phyloP scores from a whole-genome alignment of 2,329 filamentous ascomycete species.

The Lachnellula willkommii region DNA sequence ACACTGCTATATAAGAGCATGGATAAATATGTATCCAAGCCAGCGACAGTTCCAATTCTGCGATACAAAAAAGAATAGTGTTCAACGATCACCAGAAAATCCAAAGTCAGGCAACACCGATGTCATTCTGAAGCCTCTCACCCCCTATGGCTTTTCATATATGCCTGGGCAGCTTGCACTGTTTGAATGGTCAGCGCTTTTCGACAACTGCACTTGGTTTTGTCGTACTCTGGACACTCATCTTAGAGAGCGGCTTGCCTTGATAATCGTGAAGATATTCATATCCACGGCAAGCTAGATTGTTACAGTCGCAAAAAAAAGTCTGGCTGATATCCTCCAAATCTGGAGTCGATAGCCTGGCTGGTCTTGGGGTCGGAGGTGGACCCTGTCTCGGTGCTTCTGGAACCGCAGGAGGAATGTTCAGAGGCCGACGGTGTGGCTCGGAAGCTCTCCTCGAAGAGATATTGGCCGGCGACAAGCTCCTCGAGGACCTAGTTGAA shows the following conservation, averaged over 20 bases:
- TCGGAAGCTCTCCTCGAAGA: not conserved
- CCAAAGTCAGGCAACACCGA: not conserved
- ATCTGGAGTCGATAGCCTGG: slow-evolving; percentile 6
- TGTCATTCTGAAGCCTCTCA: not conserved
- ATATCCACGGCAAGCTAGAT: not conserved
- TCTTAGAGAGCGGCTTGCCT: not conserved
- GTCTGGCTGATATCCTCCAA: slow-evolving; percentile 7
- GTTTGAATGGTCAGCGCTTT: not conserved
- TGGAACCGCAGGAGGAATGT: not conserved
- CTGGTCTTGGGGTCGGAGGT: slow-evolving; percentile 8
- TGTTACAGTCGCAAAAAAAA: slow-evolving; percentile 5
- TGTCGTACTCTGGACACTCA: slow-evolving; percentile 4
- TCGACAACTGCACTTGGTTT: not conserved
- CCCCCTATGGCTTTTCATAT: slow-evolving; percentile 2
- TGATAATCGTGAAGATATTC: not conserved
- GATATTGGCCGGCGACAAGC: not conserved
- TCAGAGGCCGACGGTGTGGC: not conserved
- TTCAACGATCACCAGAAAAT: not conserved
- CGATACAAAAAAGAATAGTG: not conserved
- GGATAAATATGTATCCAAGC: not conserved
- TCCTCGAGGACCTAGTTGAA: not conserved
- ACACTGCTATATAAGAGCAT: not conserved
- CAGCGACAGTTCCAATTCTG: not conserved
- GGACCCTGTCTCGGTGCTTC: slow-evolving; percentile 3
- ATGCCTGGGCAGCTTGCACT: slow-evolving; percentile 7